Evolutionary conservation across 208 protist species (phyloP).

Genomic region (Acanthamoeba royreba): DNA sequence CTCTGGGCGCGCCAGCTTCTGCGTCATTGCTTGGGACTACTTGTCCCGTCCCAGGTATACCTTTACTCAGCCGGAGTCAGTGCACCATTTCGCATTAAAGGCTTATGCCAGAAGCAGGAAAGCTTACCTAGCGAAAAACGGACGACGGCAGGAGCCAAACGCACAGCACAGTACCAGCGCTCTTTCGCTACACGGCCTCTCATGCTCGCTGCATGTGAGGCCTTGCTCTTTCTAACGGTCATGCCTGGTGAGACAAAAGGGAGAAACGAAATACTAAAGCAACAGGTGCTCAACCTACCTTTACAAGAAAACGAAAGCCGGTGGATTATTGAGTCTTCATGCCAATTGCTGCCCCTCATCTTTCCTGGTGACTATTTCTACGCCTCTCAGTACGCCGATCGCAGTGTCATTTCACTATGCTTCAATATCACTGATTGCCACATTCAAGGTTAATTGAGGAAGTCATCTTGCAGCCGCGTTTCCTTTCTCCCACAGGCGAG

Average conservation of each 20-base stretch:
- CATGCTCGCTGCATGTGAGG: neutral
- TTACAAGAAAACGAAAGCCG: neutral
- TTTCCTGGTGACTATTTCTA: neutral
- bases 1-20: neutral
- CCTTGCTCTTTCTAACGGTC: neutral
- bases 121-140: no score
- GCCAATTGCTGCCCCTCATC: neutral
- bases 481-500: neutral
- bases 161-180: neutral
- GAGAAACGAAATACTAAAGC: no score
- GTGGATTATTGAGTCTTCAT: neutral
- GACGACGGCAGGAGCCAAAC: no score
- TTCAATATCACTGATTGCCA: neutral
- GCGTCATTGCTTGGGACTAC: neutral
- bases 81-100: neutral
- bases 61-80: no score
- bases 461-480: neutral
- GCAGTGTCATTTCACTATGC: neutral
- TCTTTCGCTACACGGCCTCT: neutral
- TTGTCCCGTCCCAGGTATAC: neutral
- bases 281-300: no score
- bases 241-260: neutral
- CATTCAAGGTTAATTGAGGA: neutral
- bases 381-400: neutral
- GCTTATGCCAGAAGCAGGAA: neutral